Evolutionary conservation across 495 filamentous ascomycete genomes (phyloP).

Genomic region (Trichoderma reesei): DNA sequence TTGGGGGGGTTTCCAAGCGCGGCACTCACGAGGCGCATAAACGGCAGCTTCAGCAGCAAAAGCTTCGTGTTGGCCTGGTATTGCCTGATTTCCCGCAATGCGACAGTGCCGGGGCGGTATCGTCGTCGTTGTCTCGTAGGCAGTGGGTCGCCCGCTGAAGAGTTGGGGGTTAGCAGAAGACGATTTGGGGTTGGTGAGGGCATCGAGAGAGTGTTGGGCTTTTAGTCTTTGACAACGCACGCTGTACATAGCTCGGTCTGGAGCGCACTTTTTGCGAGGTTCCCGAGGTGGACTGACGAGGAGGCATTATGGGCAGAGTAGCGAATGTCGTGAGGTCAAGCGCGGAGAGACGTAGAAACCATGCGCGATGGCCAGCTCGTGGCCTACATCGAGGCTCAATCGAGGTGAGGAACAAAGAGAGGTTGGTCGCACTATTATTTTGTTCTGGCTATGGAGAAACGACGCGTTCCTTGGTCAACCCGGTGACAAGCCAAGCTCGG

Average conservation of each 20-base stretch:
- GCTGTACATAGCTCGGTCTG: conserved; percentile 1
- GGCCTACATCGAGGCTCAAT: neutral
- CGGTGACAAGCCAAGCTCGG: neutral
- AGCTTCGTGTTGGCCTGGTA: conserved; percentile 58
- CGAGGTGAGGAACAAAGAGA: neutral
- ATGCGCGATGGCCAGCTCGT: neutral
- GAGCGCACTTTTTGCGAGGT: neutral
- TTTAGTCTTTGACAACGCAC: neutral
- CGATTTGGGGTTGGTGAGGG: neutral
- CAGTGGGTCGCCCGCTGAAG: conserved; percentile 7
- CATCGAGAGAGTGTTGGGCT: neutral
- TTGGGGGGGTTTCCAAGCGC: neutral
- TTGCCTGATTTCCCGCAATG: conserved; percentile 56
- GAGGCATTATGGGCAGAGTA: neutral
- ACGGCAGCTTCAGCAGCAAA: conserved; percentile 54
- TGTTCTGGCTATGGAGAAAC: neutral
- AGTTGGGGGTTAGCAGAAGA: neutral
- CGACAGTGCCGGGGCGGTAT: conserved; percentile 56
- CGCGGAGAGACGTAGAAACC: neutral
- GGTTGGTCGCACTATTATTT: neutral
- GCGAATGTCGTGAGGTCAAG: neutral
- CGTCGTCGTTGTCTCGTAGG: conserved; percentile 26
- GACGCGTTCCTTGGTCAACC: conserved; percentile 1
- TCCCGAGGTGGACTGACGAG: neutral
- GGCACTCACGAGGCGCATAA: conserved; percentile 50